Evolutionary conservation across 352 stramenopile genomes (phyloP), one percentile per base, ranked within the genome.

Genomic region (Globisporangium splendens): DNA sequence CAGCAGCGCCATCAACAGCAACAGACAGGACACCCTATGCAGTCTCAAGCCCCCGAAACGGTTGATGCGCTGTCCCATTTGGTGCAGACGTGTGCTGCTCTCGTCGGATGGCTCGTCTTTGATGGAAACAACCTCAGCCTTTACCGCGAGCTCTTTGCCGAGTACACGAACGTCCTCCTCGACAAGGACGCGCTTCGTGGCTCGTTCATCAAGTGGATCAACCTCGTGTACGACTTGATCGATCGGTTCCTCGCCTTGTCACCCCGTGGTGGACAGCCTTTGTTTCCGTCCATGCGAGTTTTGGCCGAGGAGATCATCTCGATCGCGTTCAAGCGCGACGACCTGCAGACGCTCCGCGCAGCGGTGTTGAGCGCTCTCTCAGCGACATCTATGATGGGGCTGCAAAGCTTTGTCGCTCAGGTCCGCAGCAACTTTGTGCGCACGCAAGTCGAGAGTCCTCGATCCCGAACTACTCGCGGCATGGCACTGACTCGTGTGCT

Each of bases 321-420:
- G 39, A 61, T 62, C 20, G 66, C 77, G 20, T 77, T 80, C 50
- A 66, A 75, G 49, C 61, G 65, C 54, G 61, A 75, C 11, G 35
- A 60, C 8, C 58, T 77, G 18, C 65, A 69, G 54, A 52, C 55
- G 12, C 52, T 80, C 24, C 72, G 69, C 21, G 49, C 62, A 11
- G 44, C 56, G 0, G 21, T 80, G 31, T 50, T 77, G 39, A 60
- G 54, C 11, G 52, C 75, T 12, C 60, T 77, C 8, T 58, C 59
- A 6, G 59, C 69, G 4, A 74, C 65, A 24, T 61, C 38, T 3
- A 75, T 80, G 72, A 62, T 69, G 18, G 69, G 72, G 2, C 63
- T 80, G 51, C 62, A 73, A 17, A 41, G 65, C 10, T 77, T 73
- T 35, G 69, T 75, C 33, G 69, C 72, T 4, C 72, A 80, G 28